Base-by-base conservation (phyloP, 345 rosid species). In the Turritis glabra region DNA sequence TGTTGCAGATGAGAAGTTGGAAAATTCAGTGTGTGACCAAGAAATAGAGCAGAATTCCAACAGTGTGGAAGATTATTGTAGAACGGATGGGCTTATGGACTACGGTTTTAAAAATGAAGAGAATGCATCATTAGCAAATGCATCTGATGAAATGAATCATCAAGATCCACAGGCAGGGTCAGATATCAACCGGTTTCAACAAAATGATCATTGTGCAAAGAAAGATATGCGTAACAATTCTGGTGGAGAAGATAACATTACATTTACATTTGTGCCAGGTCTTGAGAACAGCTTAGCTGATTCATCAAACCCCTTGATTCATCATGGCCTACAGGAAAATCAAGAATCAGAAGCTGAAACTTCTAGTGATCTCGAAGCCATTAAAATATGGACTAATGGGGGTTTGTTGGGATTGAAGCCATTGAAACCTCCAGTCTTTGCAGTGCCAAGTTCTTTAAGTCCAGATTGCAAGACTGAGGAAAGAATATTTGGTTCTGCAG, bases 371-470 rank as follows among this genome's bases (percentile, higher is more conserved):
- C 67, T 58, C 59, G 79, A 73, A 57, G 66, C 90, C 13, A 82
- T 88, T 52, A 81, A 77, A 29, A 79, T 92, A 77, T 95, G 99
- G 99, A 95, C 94, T 62, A 92, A 95, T 77, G 96, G 99, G 27
- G 84, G 91, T 55, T 81, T 95, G n/a, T 78, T 95, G 71, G 99
- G 99, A 77, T 91, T 92, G 68, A 70, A 86, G 76, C 99, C 99
- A 61, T 88, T 90, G 30, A 95, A 90, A 74, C 99, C 99, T 82
- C 85, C 89, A 73, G 92, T 84, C 35, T 44, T 76, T 52, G 59
- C 64, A 41, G 66, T 41, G 59, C 71, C 75, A 61, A 76, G 56
- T 33, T 60, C 79, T 29, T n/a, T 25, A 41, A 44, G 26, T 53
- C 43, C 1, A 0, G 74, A 57, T 56, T 65, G 65, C 59, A 74